Conservation (phyloP, 176 grass and related monocot genomes). For the Eleusine indica region DNA sequence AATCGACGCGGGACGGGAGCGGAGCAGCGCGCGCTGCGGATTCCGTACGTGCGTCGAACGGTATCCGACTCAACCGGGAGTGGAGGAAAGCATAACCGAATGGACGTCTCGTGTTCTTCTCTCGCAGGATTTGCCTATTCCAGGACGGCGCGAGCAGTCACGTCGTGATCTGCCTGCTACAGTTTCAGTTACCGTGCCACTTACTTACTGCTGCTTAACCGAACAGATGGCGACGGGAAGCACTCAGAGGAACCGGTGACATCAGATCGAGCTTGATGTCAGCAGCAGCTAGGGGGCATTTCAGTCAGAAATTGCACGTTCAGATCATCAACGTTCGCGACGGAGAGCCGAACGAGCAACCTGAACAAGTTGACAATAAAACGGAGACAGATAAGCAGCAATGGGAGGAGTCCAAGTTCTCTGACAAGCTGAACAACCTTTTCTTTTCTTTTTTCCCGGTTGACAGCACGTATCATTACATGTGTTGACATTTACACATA, state of each 20-base stretch:
- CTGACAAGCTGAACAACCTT: conserved; percentile 22
- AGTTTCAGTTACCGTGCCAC: not conserved
- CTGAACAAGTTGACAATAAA: not conserved
- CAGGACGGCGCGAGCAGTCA: not conserved
- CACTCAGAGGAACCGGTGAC: too few species aligned
- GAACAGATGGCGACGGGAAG: not conserved
- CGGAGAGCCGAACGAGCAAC: not conserved
- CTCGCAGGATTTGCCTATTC: not conserved
- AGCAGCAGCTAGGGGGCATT: not conserved
- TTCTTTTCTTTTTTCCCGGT: not conserved
- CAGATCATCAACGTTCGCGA: not conserved
- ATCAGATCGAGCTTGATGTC: not conserved
- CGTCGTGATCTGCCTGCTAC: not conserved
- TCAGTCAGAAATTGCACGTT: not conserved
- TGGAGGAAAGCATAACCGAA: not conserved
- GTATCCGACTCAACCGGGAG: too few species aligned
- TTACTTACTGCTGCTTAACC: not conserved
- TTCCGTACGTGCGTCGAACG: not conserved
- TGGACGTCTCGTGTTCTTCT: not conserved
- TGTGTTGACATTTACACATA: conserved; percentile 45
- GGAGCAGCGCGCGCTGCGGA: conserved; percentile 18
- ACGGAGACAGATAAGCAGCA: not conserved
- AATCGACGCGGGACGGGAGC: not conserved
- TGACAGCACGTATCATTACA: conserved; percentile 33
- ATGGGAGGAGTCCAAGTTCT: not conserved